These are phyloP conservation scores for Boletus subparvulus DNA, from an alignment of 768 basidiomycete species.

Conservation along the genomic window DNA sequence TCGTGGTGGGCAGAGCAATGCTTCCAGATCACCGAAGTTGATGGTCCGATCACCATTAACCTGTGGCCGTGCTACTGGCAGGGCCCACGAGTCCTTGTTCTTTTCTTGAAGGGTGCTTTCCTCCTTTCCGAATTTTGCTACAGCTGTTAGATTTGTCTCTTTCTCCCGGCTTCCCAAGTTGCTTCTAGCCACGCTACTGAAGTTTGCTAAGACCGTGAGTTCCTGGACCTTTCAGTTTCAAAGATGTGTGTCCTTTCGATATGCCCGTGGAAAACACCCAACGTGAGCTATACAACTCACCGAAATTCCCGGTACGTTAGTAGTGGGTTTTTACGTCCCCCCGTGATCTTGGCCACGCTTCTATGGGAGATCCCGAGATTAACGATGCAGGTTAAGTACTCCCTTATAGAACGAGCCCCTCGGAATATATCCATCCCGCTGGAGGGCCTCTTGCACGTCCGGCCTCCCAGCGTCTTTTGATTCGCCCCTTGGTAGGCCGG, in stretches of 20 bases:
- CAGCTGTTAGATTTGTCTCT: background rate
- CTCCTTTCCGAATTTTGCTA: background rate
- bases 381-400: background rate
- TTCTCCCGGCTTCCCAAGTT: background rate
- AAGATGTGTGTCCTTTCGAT: too few species aligned
- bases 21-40: background rate
- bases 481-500: conserved; percentile 1
- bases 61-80: background rate
- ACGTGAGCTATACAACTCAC: background rate
- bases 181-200: background rate
- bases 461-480: background rate
- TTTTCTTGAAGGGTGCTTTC: background rate
- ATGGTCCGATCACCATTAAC: background rate
- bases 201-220: background rate
- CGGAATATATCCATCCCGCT: background rate
- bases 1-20: background rate
- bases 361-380: background rate
- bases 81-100: background rate
- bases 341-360: conserved; percentile 6
- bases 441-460: background rate
- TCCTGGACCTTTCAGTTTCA: too few species aligned
- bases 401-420: background rate
- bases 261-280: background rate
- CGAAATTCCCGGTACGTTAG: background rate
- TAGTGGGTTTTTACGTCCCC: too few species aligned